Conservation (phyloP, 345 rosid species). For the Syzygium aromaticum region DNA sequence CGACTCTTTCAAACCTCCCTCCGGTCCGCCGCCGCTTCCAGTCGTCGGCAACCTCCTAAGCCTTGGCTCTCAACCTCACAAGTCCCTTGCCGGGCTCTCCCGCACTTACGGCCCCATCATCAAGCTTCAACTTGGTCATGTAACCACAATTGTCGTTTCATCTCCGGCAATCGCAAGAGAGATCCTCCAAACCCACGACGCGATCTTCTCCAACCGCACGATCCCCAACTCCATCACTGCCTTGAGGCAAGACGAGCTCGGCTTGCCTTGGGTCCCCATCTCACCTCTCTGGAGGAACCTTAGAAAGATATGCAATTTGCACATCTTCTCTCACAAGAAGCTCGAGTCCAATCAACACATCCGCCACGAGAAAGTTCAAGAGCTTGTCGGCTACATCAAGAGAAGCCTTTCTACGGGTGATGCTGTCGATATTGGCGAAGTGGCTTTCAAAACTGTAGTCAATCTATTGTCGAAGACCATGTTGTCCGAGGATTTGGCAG, state of each 20-base stretch:
- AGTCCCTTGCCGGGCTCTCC: conserved; percentile 24
- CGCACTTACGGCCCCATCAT: conserved; percentile 24
- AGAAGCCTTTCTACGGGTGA: conserved; percentile 9
- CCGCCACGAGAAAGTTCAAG: not conserved
- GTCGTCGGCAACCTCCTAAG: conserved; percentile 18
- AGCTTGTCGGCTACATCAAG: conserved; percentile 8
- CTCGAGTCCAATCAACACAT: conserved; percentile 7
- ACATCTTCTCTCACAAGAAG: conserved; percentile 6
- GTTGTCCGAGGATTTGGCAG: conserved; percentile 18
- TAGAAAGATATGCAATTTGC: conserved; percentile 5
- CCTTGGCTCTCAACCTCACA: conserved; percentile 22
- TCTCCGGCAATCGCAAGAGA: conserved; percentile 18
- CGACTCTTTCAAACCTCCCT: conserved; percentile 5
- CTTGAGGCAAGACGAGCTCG: not conserved
- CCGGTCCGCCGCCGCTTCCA: conserved; percentile 25
- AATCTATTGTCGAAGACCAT: conserved; percentile 13
- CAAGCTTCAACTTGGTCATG: conserved; percentile 21
- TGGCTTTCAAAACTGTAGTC: conserved; percentile 12
- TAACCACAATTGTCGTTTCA: conserved; percentile 19
- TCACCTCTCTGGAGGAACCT: conserved; percentile 11
- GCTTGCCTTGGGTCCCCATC: conserved; percentile 1
- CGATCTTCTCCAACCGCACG: conserved; percentile 8
- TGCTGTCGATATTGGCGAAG: conserved; percentile 19
- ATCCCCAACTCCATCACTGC: conserved; percentile 6
- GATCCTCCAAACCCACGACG: conserved; percentile 20